Conservation (phyloP, 2,329 filamentous ascomycete species). For the Cordyceps cicadae region DNA sequence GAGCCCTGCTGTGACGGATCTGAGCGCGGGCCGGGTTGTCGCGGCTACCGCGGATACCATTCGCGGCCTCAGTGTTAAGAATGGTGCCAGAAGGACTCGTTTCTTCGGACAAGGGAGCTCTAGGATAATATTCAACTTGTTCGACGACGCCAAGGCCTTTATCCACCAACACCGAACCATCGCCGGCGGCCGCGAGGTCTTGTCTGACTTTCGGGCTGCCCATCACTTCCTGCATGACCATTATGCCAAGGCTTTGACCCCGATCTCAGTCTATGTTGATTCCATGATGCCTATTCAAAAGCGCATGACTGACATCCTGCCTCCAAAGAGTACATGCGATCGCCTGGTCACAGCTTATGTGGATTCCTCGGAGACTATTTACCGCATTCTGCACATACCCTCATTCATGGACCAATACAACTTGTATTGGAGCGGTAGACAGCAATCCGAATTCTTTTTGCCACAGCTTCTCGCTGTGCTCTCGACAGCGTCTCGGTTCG, state of each 20-base stretch:
- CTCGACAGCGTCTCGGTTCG: conserved; percentile 45
- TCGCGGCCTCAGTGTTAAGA: conserved; percentile 41
- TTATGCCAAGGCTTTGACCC: conserved; percentile 37
- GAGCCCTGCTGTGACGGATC: conserved; percentile 31
- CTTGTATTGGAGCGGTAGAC: conserved; percentile 41
- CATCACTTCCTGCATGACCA: conserved; percentile 41
- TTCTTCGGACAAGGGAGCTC: conserved; percentile 47
- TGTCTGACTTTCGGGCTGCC: conserved; percentile 38
- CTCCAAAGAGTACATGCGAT: conserved; percentile 43
- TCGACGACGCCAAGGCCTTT: conserved; percentile 46
- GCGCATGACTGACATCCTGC: conserved; percentile 49
- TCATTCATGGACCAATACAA: conserved; percentile 44
- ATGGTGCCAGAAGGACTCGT: conserved; percentile 37
- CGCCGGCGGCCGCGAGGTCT: conserved; percentile 33
- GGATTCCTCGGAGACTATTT: conserved; percentile 42
- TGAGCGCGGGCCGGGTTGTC: conserved; percentile 23
- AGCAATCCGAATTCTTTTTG: conserved; percentile 41
- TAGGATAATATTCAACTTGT: conserved; percentile 47
- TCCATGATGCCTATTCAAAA: conserved; percentile 51
- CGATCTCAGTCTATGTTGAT: conserved; percentile 49
- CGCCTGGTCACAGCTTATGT: conserved; percentile 42
- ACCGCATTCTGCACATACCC: conserved; percentile 44
- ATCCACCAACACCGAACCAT: conserved; percentile 34
- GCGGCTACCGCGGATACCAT: conserved; percentile 37
- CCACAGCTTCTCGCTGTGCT: conserved; percentile 45